These are phyloP conservation scores for Ensete glaucum DNA, from an alignment of 176 grass and related monocot species.

Conservation along the genomic window DNA sequence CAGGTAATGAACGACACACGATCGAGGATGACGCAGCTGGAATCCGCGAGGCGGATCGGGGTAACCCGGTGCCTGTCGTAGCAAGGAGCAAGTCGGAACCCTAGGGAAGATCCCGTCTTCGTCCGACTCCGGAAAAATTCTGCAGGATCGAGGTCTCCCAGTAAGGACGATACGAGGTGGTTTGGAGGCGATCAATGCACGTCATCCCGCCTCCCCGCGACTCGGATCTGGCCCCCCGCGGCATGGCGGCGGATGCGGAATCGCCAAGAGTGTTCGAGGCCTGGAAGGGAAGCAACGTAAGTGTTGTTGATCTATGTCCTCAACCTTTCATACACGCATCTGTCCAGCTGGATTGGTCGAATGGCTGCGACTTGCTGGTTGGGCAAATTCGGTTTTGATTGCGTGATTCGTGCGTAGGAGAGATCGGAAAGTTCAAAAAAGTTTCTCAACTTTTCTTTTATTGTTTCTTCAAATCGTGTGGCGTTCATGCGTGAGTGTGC, in stretches of 20 bases:
- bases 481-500: too few relatives aligned
- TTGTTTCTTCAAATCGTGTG: background rate
- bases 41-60: background rate
- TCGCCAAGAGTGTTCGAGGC: conserved; percentile 75
- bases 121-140: background rate
- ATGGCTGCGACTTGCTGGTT: background rate
- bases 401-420: background rate
- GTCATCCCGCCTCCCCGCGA: conserved; percentile 40
- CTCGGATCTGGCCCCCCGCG: conserved; percentile 20
- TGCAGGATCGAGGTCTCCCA: background rate
- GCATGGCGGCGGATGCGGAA: conserved; percentile 24
- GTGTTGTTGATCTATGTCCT: conserved; percentile 8
- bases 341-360: background rate
- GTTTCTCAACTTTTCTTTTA: background rate
- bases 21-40: background rate
- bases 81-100: background rate
- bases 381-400: background rate
- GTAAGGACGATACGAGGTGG: background rate
- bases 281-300: conserved; percentile 96
- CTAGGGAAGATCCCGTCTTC: background rate
- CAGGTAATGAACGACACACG: background rate
- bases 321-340: background rate
- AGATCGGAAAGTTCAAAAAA: background rate
- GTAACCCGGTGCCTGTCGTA: background rate
- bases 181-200: conserved; percentile 42